Evolutionary conservation across 1,139 yeast genomes (phyloP), one percentile per base, ranked within the genome.

Genomic region (Hyphopichia khmerensis): DNA sequence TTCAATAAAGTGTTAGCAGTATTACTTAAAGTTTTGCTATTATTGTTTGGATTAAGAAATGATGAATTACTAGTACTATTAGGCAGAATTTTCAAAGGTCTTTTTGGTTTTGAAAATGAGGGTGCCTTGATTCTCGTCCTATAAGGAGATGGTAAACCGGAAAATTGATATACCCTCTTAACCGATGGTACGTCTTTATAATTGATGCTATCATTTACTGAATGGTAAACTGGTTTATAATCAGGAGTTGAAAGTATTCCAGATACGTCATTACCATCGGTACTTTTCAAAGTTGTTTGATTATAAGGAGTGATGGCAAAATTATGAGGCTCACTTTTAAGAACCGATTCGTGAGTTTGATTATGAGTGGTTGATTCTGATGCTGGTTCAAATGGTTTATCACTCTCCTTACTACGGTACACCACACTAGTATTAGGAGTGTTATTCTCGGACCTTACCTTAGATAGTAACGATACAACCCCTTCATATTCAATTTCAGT

Each of bases 401-500:
- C 23, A 24, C 16, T 26, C 21, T 15, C 35, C 15, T 35, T 38
- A 8, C 42, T 38, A 23, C 42, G 42, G 19, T 36, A 33, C 16
- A 36, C 32, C 11, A 42, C 33, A 23, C 42, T 42, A 27, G 40
- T 42, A 34, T 40, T 42, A 16, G 44, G 42, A 8, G 45, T 18
- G 13, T 33, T 23, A 23, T 36, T 31, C 26, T 33, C 24, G 11
- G 33, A 16, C 4, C 36, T 43, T 44, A n/a, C 45, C 40, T 55
- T 52, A 17, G 62, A 50, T 42, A 70, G 46, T 59, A 77, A 59
- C 74, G 95, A 79, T 55, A 87, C 63, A 0, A 90, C 96, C 4
- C 96, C 96, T 56, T 85, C 95, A 49, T 84, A 77, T 60, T 91
- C 98, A 39, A 89, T 72, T 15, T 84, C 90, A 10, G 83, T 75